Conservation (phyloP, 139 green algal genomes). For the Marvania coccoides region DNA sequence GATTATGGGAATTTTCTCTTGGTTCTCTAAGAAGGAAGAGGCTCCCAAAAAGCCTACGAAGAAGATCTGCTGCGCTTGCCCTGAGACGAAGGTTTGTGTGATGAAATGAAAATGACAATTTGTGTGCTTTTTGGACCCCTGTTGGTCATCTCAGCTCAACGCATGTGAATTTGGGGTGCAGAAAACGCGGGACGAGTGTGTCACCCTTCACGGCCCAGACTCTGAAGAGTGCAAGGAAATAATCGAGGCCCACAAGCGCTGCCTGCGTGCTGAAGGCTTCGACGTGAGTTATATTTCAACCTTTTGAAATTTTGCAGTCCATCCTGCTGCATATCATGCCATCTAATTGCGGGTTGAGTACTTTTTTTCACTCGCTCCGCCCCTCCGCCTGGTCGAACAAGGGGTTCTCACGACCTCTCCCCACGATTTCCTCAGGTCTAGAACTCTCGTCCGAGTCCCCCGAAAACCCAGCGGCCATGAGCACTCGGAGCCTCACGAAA, state of each 20-base stretch:
- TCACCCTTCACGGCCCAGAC: conserved; percentile 61
- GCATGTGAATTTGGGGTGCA: conserved; percentile 11
- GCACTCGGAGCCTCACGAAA: conserved; percentile 6
- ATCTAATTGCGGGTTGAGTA: no score
- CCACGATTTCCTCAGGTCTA: no score
- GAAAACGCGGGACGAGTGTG: conserved; percentile 58
- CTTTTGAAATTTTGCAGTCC: no score
- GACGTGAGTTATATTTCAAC: conserved; percentile 60
- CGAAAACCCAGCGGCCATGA: no score
- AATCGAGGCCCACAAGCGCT: conserved; percentile 89
- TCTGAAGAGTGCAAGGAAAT: conserved; percentile 56
- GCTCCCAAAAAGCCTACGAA: neutral
- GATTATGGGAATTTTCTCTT: neutral
- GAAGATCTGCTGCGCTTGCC: conserved; percentile 88
- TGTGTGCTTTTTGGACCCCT: neutral
- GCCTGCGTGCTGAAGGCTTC: conserved; percentile 83
- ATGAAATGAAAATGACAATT: neutral
- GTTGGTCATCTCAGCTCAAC: neutral
- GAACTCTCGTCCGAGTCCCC: no score
- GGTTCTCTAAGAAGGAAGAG: neutral
- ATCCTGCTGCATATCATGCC: no score
- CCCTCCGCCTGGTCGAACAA: neutral
- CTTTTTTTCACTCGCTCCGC: neutral
- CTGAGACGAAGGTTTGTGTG: conserved; percentile 76
- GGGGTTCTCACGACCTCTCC: neutral